Evolutionary conservation across 2,329 filamentous ascomycete genomes (phyloP), one percentile per base, ranked within the genome.

Genomic region (Venturia asperata): DNA sequence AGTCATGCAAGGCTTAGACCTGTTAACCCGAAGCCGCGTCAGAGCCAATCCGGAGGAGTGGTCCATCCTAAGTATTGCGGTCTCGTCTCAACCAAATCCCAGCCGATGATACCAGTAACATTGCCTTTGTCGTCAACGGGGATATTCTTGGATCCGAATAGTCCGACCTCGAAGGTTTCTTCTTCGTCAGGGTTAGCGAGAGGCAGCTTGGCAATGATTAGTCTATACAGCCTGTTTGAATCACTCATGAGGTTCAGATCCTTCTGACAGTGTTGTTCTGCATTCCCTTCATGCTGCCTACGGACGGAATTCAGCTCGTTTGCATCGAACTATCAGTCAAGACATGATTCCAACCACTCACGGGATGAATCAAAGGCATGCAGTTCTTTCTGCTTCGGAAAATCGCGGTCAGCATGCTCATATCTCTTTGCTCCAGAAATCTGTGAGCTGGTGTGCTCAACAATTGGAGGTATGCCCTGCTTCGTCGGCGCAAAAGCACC

Each of bases 101-200:
- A 68, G 56, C 69, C 69, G 42, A 70, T 68, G 52, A 68, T 55
- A 10, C 61, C 69, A 21, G 66, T 69, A 21, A 69, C 62, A 39
- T 68, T 64, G 21, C 66, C 67, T 7, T 65, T 39, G 7, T 67
- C 61, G 43, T 70, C 65, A 10, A 69, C 65, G 24, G 69, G 27
- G 47, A 70, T 67, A 27, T 70, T 70, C 45, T 70, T 68, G 15
- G 49, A 60, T 49, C 68, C 63, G 63, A 67, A 65, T 27, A 41
- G 61, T 4, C 34, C 61, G 19, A 63, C 17, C 21, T 10, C 39
- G 24, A 63, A 63, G 13, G 41, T 41, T n/a, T 62, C 60, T 21
- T 39, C 6, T 39, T 42, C 41, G 15, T 63, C 24, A 17, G 24
- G 21, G 3, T 34, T 34, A 5, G 43, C 5, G 13, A 47, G 6